A percentile compares a stretch with the other conserved stretches of the same genome.
These are phyloP conservation scores for Leptographium galeiforme DNA, from an alignment of 2,329 filamentous ascomycete species.

Conservation along the genomic window DNA sequence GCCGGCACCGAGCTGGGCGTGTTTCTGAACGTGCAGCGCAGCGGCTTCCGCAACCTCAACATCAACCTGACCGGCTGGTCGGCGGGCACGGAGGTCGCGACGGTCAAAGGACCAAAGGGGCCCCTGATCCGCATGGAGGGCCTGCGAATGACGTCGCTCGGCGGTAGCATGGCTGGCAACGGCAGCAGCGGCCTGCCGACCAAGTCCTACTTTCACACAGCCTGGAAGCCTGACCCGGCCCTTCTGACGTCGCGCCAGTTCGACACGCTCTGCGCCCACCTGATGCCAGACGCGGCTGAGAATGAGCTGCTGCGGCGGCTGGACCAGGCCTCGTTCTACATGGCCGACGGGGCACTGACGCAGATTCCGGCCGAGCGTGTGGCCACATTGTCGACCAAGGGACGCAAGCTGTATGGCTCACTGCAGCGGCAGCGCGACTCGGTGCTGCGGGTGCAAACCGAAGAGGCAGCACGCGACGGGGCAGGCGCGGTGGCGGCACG, in stretches of 20 bases:
- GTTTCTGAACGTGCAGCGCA: slow-evolving; percentile 7
- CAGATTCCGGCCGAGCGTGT: background rate
- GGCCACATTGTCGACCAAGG: slow-evolving; percentile 5
- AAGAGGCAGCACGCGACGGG: background rate
- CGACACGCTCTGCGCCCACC: slow-evolving; percentile 6
- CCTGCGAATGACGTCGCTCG: slow-evolving; percentile 11
- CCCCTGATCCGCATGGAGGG: slow-evolving; percentile 11
- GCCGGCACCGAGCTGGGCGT: slow-evolving; percentile 6
- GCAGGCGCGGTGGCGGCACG: background rate
- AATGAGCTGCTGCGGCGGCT: slow-evolving; percentile 6
- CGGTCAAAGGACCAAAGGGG: background rate
- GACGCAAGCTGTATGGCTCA: slow-evolving; percentile 8
- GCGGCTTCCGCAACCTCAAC: slow-evolving; percentile 10
- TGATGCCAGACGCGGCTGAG: slow-evolving; percentile 6
- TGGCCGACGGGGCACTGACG: slow-evolving; percentile 8
- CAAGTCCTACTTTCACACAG: slow-evolving; percentile 10
- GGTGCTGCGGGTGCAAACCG: slow-evolving; percentile 3
- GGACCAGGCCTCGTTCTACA: slow-evolving; percentile 10
- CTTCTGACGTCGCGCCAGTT: slow-evolving; percentile 8
- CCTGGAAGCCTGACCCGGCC: slow-evolving; percentile 8
- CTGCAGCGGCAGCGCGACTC: slow-evolving; percentile 7
- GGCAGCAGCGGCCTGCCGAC: background rate
- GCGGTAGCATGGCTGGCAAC: slow-evolving; percentile 5
- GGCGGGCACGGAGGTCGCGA: background rate
- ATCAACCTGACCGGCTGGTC: slow-evolving; percentile 10